phyloP scores from a whole-genome alignment of 164 flowering plant genomes.

The Aristolochia fimbriata region DNA sequence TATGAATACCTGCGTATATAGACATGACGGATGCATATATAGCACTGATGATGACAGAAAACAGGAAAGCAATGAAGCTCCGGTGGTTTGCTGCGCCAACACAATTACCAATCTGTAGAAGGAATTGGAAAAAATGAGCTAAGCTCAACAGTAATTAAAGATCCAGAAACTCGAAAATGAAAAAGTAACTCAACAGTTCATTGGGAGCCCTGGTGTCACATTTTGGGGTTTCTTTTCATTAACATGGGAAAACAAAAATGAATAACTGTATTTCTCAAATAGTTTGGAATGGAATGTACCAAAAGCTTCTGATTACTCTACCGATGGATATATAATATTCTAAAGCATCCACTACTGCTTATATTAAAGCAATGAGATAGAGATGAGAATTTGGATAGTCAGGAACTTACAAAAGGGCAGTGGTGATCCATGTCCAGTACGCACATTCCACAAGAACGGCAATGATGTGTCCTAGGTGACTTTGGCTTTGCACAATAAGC shows the following conservation, averaged over 20 bases:
- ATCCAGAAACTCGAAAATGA: no score
- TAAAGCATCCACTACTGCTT: no score
- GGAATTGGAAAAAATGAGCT: background rate
- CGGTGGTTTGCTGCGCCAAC: slow-evolving; percentile 91
- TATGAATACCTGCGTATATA: slow-evolving; percentile 29
- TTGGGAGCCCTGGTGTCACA: no score
- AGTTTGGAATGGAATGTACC: no score
- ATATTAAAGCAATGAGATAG: background rate
- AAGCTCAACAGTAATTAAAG: no score
- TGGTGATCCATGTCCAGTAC: slow-evolving; percentile 97
- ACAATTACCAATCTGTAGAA: slow-evolving; percentile 90
- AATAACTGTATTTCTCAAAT: no score
- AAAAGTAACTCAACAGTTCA: no score
- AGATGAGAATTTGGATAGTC: background rate
- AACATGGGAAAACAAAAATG: no score
- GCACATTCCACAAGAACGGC: slow-evolving; percentile 84
- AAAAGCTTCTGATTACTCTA: no score
- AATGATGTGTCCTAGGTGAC: slow-evolving; percentile 84
- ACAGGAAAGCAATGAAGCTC: slow-evolving; percentile 55
- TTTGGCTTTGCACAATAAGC: slow-evolving; percentile 74
- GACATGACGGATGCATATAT: slow-evolving; percentile 52
- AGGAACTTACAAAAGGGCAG: slow-evolving; percentile 89
- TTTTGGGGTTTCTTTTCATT: no score
- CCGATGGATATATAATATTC: no score
- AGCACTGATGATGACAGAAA: slow-evolving; percentile 55